Evolutionary conservation across 2,329 filamentous ascomycete genomes (phyloP).

Genomic region (Trichoderma oligosporum): DNA sequence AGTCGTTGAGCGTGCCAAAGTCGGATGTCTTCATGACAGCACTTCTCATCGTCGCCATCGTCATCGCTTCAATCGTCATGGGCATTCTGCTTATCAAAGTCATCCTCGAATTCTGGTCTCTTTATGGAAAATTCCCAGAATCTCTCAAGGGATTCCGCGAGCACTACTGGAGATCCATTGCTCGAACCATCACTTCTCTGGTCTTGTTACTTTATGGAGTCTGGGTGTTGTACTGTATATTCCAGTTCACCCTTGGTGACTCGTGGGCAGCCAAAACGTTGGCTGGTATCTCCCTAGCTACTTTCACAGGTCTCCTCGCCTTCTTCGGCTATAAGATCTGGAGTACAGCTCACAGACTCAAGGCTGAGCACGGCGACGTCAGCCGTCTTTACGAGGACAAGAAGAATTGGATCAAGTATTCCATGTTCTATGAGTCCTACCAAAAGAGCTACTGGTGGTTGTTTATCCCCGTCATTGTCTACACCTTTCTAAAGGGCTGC

Average conservation of each 20-base stretch:
- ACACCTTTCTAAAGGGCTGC: slow-evolving; percentile 85
- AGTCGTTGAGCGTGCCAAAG: slow-evolving; percentile 78
- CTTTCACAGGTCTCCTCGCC: slow-evolving; percentile 76
- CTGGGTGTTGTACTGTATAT: slow-evolving; percentile 94
- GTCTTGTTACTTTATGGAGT: slow-evolving; percentile 90
- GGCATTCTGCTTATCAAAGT: slow-evolving; percentile 87
- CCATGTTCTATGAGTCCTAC: slow-evolving; percentile 94
- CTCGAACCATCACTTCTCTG: slow-evolving; percentile 81
- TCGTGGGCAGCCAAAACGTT: slow-evolving; percentile 88
- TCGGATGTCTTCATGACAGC: slow-evolving; percentile 97
- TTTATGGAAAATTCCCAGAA: slow-evolving; percentile 84
- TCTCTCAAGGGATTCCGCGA: slow-evolving; percentile 80
- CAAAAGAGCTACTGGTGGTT: slow-evolving; percentile 96
- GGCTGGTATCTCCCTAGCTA: slow-evolving; percentile 71
- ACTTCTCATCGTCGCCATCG: slow-evolving; percentile 80
- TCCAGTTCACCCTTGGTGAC: slow-evolving; percentile 89
- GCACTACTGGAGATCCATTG: slow-evolving; percentile 93
- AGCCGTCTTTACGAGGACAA: slow-evolving; percentile 80
- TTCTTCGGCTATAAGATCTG: slow-evolving; percentile 87
- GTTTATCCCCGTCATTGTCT: slow-evolving; percentile 83
- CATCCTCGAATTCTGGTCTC: slow-evolving; percentile 82
- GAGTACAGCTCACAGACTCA: slow-evolving; percentile 68
- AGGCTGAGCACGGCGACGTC: slow-evolving; percentile 69
- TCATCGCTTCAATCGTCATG: slow-evolving; percentile 78
- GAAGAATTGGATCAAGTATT: slow-evolving; percentile 90